These are phyloP conservation scores for Plantago coronopus DNA, from an alignment of 305 asterid genomes.

Conservation along the genomic window DNA sequence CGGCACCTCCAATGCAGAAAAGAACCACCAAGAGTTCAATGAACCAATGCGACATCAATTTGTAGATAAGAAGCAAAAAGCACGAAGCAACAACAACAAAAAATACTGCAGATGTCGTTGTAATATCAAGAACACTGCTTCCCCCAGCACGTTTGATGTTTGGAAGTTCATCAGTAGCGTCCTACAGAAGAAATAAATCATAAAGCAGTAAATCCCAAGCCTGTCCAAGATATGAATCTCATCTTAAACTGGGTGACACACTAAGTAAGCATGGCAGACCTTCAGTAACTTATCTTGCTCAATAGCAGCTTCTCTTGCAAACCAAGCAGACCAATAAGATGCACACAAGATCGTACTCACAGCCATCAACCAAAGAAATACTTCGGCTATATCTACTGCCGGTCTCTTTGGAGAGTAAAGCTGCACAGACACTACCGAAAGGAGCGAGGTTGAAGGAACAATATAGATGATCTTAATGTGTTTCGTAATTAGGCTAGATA, in stretches of 20 bases:
- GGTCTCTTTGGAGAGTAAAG: conserved; percentile 89
- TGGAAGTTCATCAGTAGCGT: conserved; percentile 53
- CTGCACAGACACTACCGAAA: conserved; percentile 66
- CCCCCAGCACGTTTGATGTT: conserved; percentile 38
- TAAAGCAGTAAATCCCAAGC: conserved; percentile 15
- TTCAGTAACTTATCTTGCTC: conserved; percentile 77
- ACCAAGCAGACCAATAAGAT: conserved; percentile 96
- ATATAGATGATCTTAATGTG: neutral
- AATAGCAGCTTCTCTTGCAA: conserved; percentile 75
- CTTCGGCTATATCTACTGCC: conserved; percentile 86
- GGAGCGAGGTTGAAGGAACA: conserved; percentile 17
- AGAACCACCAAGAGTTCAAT: conserved; percentile 77
- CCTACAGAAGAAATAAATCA: conserved; percentile 43
- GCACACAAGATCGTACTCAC: conserved; percentile 88
- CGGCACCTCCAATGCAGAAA: conserved; percentile 90
- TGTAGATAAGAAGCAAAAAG: conserved; percentile 74
- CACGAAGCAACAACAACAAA: conserved; percentile 81
- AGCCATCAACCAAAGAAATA: conserved; percentile 92
- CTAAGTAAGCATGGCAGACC: conserved; percentile 36
- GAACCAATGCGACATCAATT: conserved; percentile 84
- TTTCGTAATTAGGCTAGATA: too few species aligned
- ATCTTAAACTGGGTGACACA: conserved; percentile 14
- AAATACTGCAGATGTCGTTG: conserved; percentile 62
- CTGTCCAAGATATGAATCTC: conserved; percentile 7
- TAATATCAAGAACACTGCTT: conserved; percentile 76